Base-by-base conservation (phyloP, 2,329 filamentous ascomycete genomes). In the Graphilbum fragrans region DNA sequence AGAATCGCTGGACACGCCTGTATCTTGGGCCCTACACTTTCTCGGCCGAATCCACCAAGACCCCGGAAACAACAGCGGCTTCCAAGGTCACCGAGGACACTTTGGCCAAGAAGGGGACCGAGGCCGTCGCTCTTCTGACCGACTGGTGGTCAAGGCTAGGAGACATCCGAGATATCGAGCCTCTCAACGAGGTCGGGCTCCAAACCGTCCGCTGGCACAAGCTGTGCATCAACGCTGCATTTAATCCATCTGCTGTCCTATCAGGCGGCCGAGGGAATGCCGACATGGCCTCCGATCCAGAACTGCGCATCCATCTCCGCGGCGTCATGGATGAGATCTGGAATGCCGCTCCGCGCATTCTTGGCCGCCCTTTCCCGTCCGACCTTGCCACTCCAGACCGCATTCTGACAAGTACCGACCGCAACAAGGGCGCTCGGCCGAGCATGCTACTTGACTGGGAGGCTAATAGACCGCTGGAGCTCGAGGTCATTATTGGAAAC, bases 181-280 rank as follows among this genome's bases (percentile, higher is more conserved):
- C 47, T 19, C 38, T 70, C 8, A 68, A 73, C 37, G 77, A 83
- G 56, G 62, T 76, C 25, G 79, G 76, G 45, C 63, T 86, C 36
- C 82, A 86, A 58, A 70, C 76, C 34, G 72, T 85, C 17, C 68
- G 81, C 20, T 86, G 81, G 81, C 80, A 85, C 58, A 86, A 86
- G 58, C 73, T 85, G 47, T 80, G 77, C 51, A 84, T 86, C 64
- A 86, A 86, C 57, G 77, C 80, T 0, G 74, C 77, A 39, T 82
- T 85, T 70, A 86, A 86, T 59, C 80, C 81, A 0, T 79, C 75
- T 1, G 76, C 80, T 2, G 79, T 85, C 8, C 66, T 86, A 0
- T 74, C 72, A 1, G 76, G 77, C 12, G 77, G 79, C 2, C 63
- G 69, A 2, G 70, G 74, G 41, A 85, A 85, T 53, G 70, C 75